Conservation (phyloP, 2,329 filamentous ascomycete genomes). For the Calonectria naviculata region DNA sequence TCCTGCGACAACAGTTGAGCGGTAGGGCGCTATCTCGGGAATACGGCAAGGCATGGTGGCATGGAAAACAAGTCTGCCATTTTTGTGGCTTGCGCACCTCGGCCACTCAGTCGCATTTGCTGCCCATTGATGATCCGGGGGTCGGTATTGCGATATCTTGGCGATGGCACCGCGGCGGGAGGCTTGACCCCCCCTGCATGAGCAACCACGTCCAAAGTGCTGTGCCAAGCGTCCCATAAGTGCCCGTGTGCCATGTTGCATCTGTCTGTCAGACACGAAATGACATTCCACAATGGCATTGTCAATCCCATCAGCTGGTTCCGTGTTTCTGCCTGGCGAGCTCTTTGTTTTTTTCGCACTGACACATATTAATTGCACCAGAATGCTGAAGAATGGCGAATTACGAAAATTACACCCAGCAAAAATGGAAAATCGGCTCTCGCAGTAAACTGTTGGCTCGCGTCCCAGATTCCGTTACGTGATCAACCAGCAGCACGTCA, state of each 20-base stretch:
- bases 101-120: not conserved
- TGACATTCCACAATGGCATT: constrained; percentile 2
- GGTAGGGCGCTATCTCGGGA: not conserved
- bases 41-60: not conserved
- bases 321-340: not conserved
- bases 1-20: not conserved
- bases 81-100: not conserved
- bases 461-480: not conserved
- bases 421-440: not conserved
- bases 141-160: not conserved
- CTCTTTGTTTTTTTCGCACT: not conserved
- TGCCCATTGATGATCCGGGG: not conserved
- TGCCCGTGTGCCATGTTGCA: not conserved
- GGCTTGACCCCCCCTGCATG: constrained; percentile 2
- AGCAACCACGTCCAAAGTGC: not conserved
- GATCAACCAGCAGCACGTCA: not conserved
- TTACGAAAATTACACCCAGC: not conserved
- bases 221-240: not conserved
- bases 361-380: not conserved
- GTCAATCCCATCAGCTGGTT: not conserved
- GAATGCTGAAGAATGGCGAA: not conserved
- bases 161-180: constrained; percentile 3
- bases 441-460: not conserved
- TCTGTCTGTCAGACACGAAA: not conserved
- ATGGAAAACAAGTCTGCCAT: not conserved